Evolutionary conservation across 371 early-diverging fungal species (phyloP).

Genomic region (Apophysomyces ossiformis): DNA sequence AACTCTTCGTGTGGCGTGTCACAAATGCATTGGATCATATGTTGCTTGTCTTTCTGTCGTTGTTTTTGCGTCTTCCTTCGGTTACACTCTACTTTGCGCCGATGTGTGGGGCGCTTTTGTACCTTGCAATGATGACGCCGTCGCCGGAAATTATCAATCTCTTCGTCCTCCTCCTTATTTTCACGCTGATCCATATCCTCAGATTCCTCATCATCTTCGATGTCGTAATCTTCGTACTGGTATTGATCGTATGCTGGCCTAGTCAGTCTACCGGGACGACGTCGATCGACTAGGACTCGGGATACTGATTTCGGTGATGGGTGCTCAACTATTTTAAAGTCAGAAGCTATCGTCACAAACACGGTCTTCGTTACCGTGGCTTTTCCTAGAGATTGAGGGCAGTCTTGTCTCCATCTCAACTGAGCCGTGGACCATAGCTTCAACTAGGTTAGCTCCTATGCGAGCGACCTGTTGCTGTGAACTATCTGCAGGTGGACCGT

Average conservation of each 20-base stretch:
- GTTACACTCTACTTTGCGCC: conserved; percentile 7
- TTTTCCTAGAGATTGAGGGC: background rate
- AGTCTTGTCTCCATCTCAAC: conserved; percentile 11
- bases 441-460: conserved; percentile 36
- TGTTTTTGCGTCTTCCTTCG: background rate
- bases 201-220: conserved; percentile 1
- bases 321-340: conserved; percentile 1
- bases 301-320: conserved; percentile 3
- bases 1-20: conserved; percentile 51
- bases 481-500: conserved; percentile 9
- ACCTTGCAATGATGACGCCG: background rate
- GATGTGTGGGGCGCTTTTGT: background rate
- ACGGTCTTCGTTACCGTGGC: conserved; percentile 2
- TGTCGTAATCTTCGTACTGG: background rate
- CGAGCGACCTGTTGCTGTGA: conserved; percentile 13
- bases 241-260: conserved; percentile 7
- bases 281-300: conserved; percentile 14
- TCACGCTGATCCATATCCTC: conserved; percentile 3
- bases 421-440: conserved; percentile 30
- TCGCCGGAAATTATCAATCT: background rate
- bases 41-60: conserved; percentile 23
- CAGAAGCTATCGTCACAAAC: conserved; percentile 12
- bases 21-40: conserved; percentile 52
- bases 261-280: conserved; percentile 18
- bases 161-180: background rate